Percentiles rank a stretch among this genome's conserved stretches.
phyloP scores from a whole-genome alignment of 768 basidiomycete species.

The Gloeophyllum trabeum region DNA sequence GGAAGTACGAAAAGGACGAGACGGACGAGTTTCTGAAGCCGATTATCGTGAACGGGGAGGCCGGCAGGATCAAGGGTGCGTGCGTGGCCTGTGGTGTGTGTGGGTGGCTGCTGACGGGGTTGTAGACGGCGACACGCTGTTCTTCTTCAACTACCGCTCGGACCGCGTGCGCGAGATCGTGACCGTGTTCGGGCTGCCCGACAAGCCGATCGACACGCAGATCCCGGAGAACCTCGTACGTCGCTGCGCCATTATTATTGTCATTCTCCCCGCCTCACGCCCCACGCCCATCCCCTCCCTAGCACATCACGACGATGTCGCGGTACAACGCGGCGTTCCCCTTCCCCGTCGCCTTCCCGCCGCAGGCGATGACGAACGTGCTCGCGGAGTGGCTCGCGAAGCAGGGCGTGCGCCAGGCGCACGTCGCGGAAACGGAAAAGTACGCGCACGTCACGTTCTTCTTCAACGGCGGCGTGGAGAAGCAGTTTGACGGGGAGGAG shows the following conservation, averaged over 20 bases:
- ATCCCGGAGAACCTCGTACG: conserved; percentile 74
- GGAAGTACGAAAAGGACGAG: conserved; percentile 72
- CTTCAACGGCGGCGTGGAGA: conserved; percentile 95
- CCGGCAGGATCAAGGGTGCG: conserved; percentile 72
- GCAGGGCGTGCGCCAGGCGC: conserved; percentile 73
- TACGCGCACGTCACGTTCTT: conserved; percentile 98
- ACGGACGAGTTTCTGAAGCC: conserved; percentile 97
- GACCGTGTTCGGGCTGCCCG: conserved; percentile 68
- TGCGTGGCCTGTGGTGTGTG: conserved; percentile 1
- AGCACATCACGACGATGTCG: conserved; percentile 92
- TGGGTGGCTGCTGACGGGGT: background rate
- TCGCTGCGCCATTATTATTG: no score
- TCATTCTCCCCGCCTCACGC: background rate
- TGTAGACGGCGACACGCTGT: conserved; percentile 76
- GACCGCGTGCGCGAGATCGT: conserved; percentile 91
- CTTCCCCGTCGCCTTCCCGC: conserved; percentile 88
- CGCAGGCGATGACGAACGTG: conserved; percentile 87
- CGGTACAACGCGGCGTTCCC: conserved; percentile 87
- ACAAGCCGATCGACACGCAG: conserved; percentile 76
- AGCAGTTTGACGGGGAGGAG: conserved; percentile 77
- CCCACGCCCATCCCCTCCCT: background rate
- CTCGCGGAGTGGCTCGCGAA: conserved; percentile 85
- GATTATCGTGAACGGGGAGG: conserved; percentile 74
- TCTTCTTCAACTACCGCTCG: conserved; percentile 97
- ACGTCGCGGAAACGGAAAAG: conserved; percentile 96